Conservation (phyloP, 192 early-diverging fungal species). For the Linnemannia exigua region DNA sequence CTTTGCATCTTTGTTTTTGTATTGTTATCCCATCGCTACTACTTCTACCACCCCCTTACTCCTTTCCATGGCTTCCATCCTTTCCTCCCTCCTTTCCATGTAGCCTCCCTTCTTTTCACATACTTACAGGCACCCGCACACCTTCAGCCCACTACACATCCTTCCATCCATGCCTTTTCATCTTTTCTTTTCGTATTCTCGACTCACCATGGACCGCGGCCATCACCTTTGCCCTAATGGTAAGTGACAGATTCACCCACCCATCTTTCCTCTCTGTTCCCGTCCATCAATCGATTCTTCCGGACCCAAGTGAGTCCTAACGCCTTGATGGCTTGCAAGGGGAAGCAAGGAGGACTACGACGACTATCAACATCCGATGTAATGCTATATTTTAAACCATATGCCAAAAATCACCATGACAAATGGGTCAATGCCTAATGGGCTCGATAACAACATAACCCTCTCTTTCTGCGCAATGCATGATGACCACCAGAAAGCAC, state of each 20-base stretch:
- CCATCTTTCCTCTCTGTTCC: not conserved
- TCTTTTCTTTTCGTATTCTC: not conserved
- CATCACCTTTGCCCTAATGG: not conserved
- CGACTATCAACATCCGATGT: too few species aligned
- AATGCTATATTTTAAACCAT: too few species aligned
- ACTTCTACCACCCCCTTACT: not conserved
- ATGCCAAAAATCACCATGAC: too few species aligned
- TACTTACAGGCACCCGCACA: not conserved
- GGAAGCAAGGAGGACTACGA: not conserved
- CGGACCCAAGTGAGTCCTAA: not conserved
- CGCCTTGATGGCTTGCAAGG: not conserved
- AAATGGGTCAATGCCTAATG: too few species aligned
- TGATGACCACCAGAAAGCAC: too few species aligned
- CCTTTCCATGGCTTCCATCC: too few species aligned
- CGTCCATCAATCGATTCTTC: not conserved
- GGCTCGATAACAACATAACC: too few species aligned
- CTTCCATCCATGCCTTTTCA: too few species aligned
- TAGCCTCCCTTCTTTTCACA: not conserved
- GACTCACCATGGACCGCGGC: not conserved
- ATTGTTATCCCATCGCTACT: not conserved
- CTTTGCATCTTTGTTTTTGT: not conserved
- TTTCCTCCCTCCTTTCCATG: too few species aligned
- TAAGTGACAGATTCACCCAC: not conserved
- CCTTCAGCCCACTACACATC: not conserved
- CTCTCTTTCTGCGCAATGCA: too few species aligned